Percentiles rank a stretch among this genome's conserved stretches.
Evolutionary conservation across 108 stramenopile genomes (phyloP).

Genomic region (Discostella stelligeroides): DNA sequence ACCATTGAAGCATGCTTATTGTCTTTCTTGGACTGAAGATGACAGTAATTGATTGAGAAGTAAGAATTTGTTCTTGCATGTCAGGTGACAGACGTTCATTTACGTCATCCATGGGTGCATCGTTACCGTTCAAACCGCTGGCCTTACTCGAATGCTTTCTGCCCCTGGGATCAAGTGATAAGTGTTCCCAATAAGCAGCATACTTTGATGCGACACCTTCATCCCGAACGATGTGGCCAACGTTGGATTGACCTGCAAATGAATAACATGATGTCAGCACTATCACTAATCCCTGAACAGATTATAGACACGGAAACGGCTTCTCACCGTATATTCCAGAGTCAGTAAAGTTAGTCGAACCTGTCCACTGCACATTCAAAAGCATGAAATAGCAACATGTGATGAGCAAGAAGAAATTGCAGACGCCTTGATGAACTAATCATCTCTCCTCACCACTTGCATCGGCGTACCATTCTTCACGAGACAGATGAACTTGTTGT

Average conservation of each 20-base stretch:
- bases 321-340: constrained; percentile 23
- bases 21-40: constrained; percentile 48
- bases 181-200: constrained; percentile 33
- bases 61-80: constrained; percentile 16
- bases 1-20: constrained; percentile 34
- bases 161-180: constrained; percentile 35
- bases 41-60: constrained; percentile 18
- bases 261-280: not conserved
- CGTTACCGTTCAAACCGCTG: constrained; percentile 1
- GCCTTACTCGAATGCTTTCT: constrained; percentile 13
- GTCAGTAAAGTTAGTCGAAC: constrained; percentile 43
- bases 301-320: not conserved
- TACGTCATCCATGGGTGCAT: constrained; percentile 32
- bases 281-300: not conserved
- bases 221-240: constrained; percentile 45
- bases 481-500: constrained; percentile 51
- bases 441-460: not conserved
- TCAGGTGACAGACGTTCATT: constrained; percentile 35
- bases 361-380: constrained; percentile 25
- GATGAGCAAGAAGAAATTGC: too few species aligned
- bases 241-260: constrained; percentile 29
- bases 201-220: constrained; percentile 22
- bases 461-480: constrained; percentile 16
- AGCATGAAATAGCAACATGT: too few species aligned
- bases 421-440: too few species aligned